These are phyloP conservation scores for Emmonsia crescens DNA, from an alignment of 2,329 filamentous ascomycete genomes.

Conservation along the genomic window DNA sequence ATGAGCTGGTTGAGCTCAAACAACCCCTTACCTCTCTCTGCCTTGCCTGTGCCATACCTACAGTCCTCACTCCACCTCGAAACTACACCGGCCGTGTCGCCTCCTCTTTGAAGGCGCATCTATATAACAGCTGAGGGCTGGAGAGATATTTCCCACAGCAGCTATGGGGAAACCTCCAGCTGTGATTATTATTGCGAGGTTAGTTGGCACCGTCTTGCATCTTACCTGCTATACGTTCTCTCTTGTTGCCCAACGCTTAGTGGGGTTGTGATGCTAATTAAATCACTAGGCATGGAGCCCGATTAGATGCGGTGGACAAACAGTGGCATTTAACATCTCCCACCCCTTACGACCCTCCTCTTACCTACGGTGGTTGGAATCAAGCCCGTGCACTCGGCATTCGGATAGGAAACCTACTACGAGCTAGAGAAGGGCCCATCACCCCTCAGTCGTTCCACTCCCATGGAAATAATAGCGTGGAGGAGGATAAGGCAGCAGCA, in stretches of 20 bases:
- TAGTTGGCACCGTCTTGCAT: slow-evolving; percentile 5
- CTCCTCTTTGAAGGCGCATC: background rate
- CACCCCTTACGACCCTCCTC: slow-evolving; percentile 86
- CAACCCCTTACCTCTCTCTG: background rate
- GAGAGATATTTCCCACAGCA: background rate
- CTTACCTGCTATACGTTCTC: background rate
- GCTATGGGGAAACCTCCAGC: slow-evolving; percentile 30
- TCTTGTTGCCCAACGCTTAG: background rate
- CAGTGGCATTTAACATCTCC: slow-evolving; percentile 90
- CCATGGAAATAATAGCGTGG: background rate
- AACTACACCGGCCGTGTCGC: background rate
- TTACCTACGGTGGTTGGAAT: slow-evolving; percentile 89
- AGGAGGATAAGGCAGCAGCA: background rate
- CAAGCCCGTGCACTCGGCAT: slow-evolving; percentile 73
- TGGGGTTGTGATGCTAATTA: background rate
- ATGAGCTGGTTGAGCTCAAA: slow-evolving; percentile 4
- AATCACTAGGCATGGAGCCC: slow-evolving; percentile 69
- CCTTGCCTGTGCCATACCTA: background rate
- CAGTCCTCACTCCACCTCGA: background rate
- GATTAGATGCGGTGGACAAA: slow-evolving; percentile 88
- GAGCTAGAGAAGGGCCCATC: slow-evolving; percentile 32
- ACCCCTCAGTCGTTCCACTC: background rate
- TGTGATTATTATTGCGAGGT: slow-evolving; percentile 36
- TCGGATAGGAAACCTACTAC: slow-evolving; percentile 65
- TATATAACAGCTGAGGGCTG: background rate